Base-by-base conservation (phyloP, 116 monocot genomes). In the Papilionanthe hybrid region DNA sequence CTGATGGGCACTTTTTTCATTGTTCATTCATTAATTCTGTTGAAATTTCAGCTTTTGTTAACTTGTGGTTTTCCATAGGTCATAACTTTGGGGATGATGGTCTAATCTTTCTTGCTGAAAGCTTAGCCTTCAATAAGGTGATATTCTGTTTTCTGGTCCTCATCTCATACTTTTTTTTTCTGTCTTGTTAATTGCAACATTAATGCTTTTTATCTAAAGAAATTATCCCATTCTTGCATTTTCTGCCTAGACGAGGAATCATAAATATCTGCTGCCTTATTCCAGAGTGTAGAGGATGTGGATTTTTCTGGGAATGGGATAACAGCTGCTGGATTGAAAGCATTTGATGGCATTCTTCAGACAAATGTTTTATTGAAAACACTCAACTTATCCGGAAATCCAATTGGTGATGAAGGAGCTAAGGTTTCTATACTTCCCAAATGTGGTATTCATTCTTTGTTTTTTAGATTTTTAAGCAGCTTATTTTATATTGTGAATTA, bases 271-370 rank as follows among this genome's bases (percentile, higher is more conserved):
- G n/a, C 4, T 78, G 9, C 30, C 60, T 55, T 23, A 15, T 73
- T 85, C 76, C 82, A 99, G 98, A 87, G 79, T 84, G 98, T 95
- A 78, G 98, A 99, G 80, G 98, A 99, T 75, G 98, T 94, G 32
- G 85, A 94, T 74, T 94, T 94, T 78, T 99, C 98, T 76, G 95
- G 93, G 75, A 99, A 99, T 89, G 95, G 95, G 56, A 94, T 99
- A 75, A 99, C 98, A 27, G 84, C 90, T 58, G 84, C 86, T 78
- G 98, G 98, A 53, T 30, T 99, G 71, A 90, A 93, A 82, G 98
- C 98, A 48, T 93, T 99, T 83, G 98, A 99, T 90, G 98, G 98
- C 48, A 77, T 93, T 87, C 95, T 99, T 89, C 93, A 94, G 81
- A 75, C 57, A 85, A 99, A 94, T 79, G 84, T 84, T 84, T 75